A percentile compares a stretch with the other conserved stretches of the same genome.
Conservation (phyloP, 2,329 filamentous ascomycete species). For the Colletotrichum trifolii region DNA sequence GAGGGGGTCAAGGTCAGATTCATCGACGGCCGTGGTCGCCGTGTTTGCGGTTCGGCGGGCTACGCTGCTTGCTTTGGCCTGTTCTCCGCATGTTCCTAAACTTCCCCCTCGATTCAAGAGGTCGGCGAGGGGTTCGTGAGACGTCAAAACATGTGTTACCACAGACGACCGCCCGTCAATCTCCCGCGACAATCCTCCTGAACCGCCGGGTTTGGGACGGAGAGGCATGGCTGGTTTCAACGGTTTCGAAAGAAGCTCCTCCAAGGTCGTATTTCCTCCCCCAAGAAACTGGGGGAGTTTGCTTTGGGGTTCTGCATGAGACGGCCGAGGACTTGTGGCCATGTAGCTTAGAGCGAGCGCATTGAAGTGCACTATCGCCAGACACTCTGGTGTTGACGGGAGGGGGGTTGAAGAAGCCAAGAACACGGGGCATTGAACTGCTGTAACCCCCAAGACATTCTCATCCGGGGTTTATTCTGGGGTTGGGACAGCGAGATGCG, state of each 20-base stretch:
- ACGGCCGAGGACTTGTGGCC: not conserved
- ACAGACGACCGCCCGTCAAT: constrained; percentile 30
- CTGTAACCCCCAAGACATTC: constrained; percentile 2
- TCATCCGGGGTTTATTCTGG: not conserved
- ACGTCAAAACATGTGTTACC: constrained; percentile 17
- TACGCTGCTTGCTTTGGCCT: not conserved
- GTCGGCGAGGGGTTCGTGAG: constrained; percentile 2
- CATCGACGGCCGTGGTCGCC: not conserved
- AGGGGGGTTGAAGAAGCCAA: constrained; percentile 7
- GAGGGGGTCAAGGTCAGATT: not conserved
- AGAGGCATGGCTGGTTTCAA: constrained; percentile 23
- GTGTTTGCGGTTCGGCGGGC: not conserved
- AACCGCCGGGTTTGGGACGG: not conserved
- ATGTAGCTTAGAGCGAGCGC: not conserved
- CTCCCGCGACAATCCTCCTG: constrained; percentile 25
- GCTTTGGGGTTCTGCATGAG: constrained; percentile 16
- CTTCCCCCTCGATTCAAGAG: constrained; percentile 10
- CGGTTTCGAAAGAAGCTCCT: constrained; percentile 33
- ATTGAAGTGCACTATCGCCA: constrained; percentile 10
- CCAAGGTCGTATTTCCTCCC: constrained; percentile 16
- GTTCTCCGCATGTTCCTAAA: constrained; percentile 16
- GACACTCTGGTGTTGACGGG: not conserved
- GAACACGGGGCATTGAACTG: constrained; percentile 1
- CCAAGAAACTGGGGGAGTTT: not conserved
- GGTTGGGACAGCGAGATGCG: not conserved